phyloP scores from a whole-genome alignment of 169 alveolate genomes.

The Plasmodium knowlesi region DNA sequence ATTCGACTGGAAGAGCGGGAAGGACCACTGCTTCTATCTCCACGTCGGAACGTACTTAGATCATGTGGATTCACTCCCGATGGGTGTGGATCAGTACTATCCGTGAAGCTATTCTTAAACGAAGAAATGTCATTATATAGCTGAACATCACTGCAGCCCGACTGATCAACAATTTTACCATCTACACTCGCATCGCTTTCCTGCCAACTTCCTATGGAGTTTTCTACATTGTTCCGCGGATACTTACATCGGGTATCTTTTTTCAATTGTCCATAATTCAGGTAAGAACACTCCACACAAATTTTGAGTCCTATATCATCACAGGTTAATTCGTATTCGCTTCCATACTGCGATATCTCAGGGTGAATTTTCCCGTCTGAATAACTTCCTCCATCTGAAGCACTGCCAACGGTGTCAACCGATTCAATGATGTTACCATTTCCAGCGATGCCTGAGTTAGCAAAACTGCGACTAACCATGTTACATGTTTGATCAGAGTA shows the following conservation, averaged over 20 bases:
- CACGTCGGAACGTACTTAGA: neutral
- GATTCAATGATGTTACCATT: neutral
- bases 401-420: neutral
- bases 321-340: conserved; percentile 43
- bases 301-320: conserved; percentile 63
- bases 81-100: neutral
- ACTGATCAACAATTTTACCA: neutral
- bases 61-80: neutral
- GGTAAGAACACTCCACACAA: conserved; percentile 44
- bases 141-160: neutral
- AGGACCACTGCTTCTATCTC: neutral
- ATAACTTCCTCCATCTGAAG: neutral
- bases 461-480: neutral
- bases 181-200: neutral
- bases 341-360: neutral
- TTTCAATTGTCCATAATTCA: neutral
- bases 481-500: neutral
- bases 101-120: conserved; percentile 12
- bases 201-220: neutral
- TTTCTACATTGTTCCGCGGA: neutral
- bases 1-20: neutral
- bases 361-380: neutral
- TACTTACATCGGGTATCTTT: neutral
- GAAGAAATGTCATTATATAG: conserved; percentile 16
- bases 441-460: neutral